These are phyloP conservation scores for Poa annua DNA, from an alignment of 176 grass and related monocot species.

Conservation along the genomic window DNA sequence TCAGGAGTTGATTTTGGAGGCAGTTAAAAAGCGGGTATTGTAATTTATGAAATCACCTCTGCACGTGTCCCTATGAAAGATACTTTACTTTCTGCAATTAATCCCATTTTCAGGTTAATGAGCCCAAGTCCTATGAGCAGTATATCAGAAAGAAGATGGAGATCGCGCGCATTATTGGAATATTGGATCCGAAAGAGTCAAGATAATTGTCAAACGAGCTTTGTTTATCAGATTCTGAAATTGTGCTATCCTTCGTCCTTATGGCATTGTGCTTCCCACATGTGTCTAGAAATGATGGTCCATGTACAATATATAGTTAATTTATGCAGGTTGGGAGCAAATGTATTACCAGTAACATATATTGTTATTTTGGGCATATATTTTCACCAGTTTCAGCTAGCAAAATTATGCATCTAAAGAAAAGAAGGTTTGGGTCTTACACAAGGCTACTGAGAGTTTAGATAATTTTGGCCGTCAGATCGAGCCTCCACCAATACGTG, in stretches of 20 bases:
- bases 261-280: not conserved
- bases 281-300: not conserved
- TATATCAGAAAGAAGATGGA: constrained; percentile 8
- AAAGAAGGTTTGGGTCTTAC: no score
- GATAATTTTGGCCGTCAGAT: no score
- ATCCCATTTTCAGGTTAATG: not conserved
- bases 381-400: no score
- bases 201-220: not conserved
- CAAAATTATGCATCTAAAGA: no score
- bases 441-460: no score
- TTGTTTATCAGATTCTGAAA: not conserved
- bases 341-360: not conserved
- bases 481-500: no score
- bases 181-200: not conserved
- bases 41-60: not conserved
- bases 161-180: not conserved
- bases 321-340: not conserved
- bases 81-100: not conserved
- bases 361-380: no score
- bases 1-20: not conserved
- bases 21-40: not conserved
- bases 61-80: not conserved
- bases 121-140: not conserved
- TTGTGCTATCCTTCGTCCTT: not conserved
- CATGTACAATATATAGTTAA: not conserved